Conservation (phyloP, 805 yeast genomes). For the Hanseniaspora lachancei region DNA sequence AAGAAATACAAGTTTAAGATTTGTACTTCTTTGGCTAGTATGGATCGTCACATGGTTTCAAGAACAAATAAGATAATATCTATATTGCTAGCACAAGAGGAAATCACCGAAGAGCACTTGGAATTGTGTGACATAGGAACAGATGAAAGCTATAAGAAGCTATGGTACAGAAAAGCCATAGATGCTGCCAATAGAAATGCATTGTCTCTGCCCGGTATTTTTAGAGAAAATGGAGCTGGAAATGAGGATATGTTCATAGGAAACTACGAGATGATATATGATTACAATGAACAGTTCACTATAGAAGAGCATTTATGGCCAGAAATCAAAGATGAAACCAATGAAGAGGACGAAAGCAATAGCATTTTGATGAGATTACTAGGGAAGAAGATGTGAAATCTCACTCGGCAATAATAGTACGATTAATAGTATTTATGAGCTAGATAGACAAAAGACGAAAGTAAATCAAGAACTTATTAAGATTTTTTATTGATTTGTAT, state of each 20-base stretch:
- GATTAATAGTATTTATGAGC: neutral
- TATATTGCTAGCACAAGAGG: constrained; percentile 43
- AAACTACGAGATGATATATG: constrained; percentile 73
- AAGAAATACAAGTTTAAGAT: constrained; percentile 55
- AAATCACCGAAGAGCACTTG: neutral
- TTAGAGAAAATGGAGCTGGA: constrained; percentile 66
- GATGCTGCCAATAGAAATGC: constrained; percentile 38
- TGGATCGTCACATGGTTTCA: constrained; percentile 63
- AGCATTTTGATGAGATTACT: constrained; percentile 6
- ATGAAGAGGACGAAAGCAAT: neutral
- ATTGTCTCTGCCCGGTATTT: constrained; percentile 59
- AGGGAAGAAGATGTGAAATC: neutral
- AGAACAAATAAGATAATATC: constrained; percentile 66
- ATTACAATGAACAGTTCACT: constrained; percentile 68
- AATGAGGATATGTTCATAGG: constrained; percentile 37
- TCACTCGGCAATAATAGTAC: neutral
- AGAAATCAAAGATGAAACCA: neutral
- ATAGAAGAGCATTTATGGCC: constrained; percentile 30
- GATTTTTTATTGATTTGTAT: neutral
- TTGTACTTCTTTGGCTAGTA: constrained; percentile 77
- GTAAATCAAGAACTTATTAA: neutral
- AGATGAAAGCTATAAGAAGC: constrained; percentile 68
- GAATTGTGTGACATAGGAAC: constrained; percentile 61
- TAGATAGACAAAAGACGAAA: neutral
- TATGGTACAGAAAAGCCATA: constrained; percentile 51